Evolutionary conservation across 352 stramenopile species (phyloP).

Genomic region (Salisapilia sapeloensis): DNA sequence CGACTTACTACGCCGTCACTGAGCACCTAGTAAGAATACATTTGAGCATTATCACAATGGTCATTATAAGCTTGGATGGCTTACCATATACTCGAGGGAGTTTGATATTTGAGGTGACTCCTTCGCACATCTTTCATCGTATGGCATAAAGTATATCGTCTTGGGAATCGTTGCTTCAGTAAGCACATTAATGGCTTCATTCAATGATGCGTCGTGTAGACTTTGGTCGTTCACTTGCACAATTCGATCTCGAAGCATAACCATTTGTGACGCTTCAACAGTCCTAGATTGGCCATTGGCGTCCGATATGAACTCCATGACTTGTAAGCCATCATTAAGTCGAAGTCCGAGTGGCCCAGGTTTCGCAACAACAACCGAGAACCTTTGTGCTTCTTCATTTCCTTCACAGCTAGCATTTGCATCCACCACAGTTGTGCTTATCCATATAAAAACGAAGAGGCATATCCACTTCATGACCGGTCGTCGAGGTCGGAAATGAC

Average conservation of each 20-base stretch:
- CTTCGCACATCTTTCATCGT: slow-evolving; percentile 8
- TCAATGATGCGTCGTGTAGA: slow-evolving; percentile 14
- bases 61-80: slow-evolving; percentile 1
- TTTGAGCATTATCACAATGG: neutral
- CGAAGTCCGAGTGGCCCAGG: slow-evolving; percentile 32
- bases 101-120: no score
- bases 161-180: slow-evolving; percentile 18
- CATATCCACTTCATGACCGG: no score
- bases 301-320: slow-evolving; percentile 47
- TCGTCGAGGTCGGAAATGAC: no score
- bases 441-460: no score
- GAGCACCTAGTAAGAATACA: slow-evolving; percentile 12
- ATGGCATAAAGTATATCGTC: slow-evolving; percentile 35
- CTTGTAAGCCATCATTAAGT: slow-evolving; percentile 34
- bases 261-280: slow-evolving; percentile 39
- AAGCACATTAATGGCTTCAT: slow-evolving; percentile 18
- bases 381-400: slow-evolving; percentile 20
- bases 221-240: slow-evolving; percentile 33
- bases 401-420: no score
- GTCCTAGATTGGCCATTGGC: slow-evolving; percentile 24
- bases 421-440: no score
- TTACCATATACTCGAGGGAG: slow-evolving; percentile 40
- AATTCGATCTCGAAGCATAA: slow-evolving; percentile 50
- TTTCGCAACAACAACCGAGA: slow-evolving; percentile 17
- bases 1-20: slow-evolving; percentile 19